These are phyloP conservation scores for Hypericum perforatum DNA, from an alignment of 345 rosid species.

Conservation along the genomic window DNA sequence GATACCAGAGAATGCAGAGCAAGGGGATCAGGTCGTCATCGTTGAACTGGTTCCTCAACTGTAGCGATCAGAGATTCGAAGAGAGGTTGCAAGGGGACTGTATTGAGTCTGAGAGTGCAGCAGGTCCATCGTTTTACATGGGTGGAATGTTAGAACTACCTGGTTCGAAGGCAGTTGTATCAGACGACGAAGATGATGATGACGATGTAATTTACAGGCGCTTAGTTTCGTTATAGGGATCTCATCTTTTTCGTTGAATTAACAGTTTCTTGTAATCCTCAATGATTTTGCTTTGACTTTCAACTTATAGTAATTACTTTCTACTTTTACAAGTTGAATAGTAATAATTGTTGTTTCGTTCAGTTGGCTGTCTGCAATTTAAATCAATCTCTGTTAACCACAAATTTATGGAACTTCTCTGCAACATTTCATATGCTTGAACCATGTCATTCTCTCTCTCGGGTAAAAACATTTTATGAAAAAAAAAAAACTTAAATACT, in stretches of 20 bases:
- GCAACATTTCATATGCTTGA: too few relatives aligned
- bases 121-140: constrained; percentile 53
- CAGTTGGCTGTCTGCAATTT: too few relatives aligned
- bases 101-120: constrained; percentile 48
- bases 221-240: constrained; percentile 16
- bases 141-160: constrained; percentile 85
- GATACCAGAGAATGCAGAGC: constrained; percentile 60
- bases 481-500: too few relatives aligned
- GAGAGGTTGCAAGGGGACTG: constrained; percentile 63
- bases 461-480: too few relatives aligned
- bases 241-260: not conserved
- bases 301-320: too few relatives aligned
- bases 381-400: too few relatives aligned
- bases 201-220: constrained; percentile 38
- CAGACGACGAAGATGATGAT: constrained; percentile 74
- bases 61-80: constrained; percentile 90
- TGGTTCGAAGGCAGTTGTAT: constrained; percentile 39
- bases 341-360: too few relatives aligned
- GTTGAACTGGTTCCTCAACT: constrained; percentile 80
- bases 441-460: too few relatives aligned
- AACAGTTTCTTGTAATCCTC: not conserved
- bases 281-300: too few relatives aligned
- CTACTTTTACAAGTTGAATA: too few relatives aligned
- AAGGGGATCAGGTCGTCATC: constrained; percentile 69
- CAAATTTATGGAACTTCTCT: too few relatives aligned